Percentiles rank a stretch among this genome's conserved stretches.
Conservation (phyloP, 1,284 basidiomycete genomes). For the Pisolithus thermaeus region DNA sequence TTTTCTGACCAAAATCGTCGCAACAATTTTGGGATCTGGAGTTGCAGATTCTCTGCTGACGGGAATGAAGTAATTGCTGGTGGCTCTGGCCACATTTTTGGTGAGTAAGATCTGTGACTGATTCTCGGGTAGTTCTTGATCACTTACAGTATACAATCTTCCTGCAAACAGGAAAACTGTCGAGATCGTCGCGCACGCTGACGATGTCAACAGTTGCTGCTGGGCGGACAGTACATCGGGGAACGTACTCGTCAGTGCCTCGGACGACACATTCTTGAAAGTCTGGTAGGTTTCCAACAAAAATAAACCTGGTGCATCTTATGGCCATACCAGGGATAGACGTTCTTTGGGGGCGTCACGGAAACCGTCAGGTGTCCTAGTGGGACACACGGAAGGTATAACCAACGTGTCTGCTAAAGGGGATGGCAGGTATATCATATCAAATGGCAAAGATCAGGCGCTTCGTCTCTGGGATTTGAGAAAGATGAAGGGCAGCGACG, state of each 20-base stretch:
- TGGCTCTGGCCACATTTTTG: constrained; percentile 72
- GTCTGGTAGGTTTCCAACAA: constrained; percentile 63
- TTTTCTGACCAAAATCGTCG: constrained; percentile 50
- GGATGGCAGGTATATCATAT: constrained; percentile 92
- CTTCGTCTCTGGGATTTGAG: constrained; percentile 92
- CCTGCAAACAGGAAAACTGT: constrained; percentile 74
- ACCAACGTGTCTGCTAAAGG: constrained; percentile 85
- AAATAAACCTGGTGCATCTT: background rate
- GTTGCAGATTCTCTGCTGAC: constrained; percentile 93
- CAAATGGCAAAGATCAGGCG: constrained; percentile 97
- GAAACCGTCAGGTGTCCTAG: constrained; percentile 87
- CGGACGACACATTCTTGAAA: constrained; percentile 92
- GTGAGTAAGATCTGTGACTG: constrained; percentile 39
- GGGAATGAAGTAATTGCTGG: constrained; percentile 87
- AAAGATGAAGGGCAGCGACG: constrained; percentile 76
- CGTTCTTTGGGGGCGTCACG: constrained; percentile 75
- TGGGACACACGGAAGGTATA: constrained; percentile 94
- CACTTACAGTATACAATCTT: constrained; percentile 78
- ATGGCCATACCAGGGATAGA: constrained; percentile 63
- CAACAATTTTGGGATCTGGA: constrained; percentile 76
- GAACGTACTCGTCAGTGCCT: constrained; percentile 91
- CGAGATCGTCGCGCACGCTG: constrained; percentile 77
- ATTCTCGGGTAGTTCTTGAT: background rate
- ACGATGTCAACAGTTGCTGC: constrained; percentile 95
- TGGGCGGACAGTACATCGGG: constrained; percentile 92